Conservation (phyloP, 2,329 filamentous ascomycete genomes). For the Keithomyces neogunnii region DNA sequence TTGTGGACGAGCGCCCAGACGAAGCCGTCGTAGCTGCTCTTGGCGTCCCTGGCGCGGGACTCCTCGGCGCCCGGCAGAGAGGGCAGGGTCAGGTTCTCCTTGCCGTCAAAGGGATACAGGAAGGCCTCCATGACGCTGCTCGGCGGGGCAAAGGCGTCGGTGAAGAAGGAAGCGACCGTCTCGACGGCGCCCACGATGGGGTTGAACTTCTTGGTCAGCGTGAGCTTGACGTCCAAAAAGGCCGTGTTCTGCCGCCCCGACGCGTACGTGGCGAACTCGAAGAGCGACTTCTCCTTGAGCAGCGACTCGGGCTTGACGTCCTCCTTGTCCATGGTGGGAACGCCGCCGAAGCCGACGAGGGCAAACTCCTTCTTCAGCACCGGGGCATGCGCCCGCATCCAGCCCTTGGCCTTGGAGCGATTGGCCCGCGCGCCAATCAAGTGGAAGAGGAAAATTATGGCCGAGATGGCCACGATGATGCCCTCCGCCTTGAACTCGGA, state of each 20-base stretch:
- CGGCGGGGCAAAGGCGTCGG: conserved; percentile 65
- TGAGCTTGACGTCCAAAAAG: conserved; percentile 79
- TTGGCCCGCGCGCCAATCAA: conserved; percentile 75
- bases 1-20: conserved; percentile 97
- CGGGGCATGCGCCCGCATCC: conserved; percentile 68
- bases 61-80: conserved; percentile 51
- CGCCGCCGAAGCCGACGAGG: conserved; percentile 68
- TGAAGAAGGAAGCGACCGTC: conserved; percentile 61
- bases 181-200: conserved; percentile 58
- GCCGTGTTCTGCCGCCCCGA: conserved; percentile 89
- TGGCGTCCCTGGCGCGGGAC: conserved; percentile 43
- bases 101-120: conserved; percentile 85
- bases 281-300: conserved; percentile 78
- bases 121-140: conserved; percentile 67
- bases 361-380: conserved; percentile 75
- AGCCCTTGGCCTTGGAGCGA: conserved; percentile 68
- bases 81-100: conserved; percentile 71
- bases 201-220: conserved; percentile 80
- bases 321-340: conserved; percentile 36
- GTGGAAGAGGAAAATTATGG: conserved; percentile 69
- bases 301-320: conserved; percentile 34
- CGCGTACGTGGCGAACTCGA: conserved; percentile 80
- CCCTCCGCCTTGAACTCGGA: conserved; percentile 85
- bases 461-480: conserved; percentile 66
- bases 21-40: conserved; percentile 76